Evolutionary conservation across 1,284 basidiomycete species (phyloP).

Genomic region (Irpex lacteus): DNA sequence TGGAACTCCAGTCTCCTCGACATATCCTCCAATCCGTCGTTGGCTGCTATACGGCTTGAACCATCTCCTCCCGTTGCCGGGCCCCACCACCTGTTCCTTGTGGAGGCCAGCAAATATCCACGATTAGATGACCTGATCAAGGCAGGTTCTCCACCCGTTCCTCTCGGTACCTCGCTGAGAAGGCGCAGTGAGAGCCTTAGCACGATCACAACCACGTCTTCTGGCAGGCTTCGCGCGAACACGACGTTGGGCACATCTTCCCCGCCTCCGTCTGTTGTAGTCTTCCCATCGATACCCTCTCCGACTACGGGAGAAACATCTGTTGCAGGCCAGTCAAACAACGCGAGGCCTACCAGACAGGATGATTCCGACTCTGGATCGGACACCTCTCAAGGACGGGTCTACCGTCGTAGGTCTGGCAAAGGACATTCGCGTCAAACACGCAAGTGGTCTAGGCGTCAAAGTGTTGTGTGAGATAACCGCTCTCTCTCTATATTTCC

Average conservation of each 20-base stretch:
- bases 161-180: not conserved
- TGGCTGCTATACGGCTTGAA: slow-evolving; percentile 24
- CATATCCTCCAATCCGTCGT: slow-evolving; percentile 27
- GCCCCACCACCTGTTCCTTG: slow-evolving; percentile 26
- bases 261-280: not conserved
- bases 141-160: slow-evolving; percentile 19
- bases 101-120: slow-evolving; percentile 26
- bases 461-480: not conserved
- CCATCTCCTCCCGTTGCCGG: slow-evolving; percentile 23
- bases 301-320: not conserved
- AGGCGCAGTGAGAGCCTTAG: not conserved
- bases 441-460: not conserved
- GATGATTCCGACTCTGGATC: not conserved
- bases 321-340: not conserved
- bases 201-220: not conserved
- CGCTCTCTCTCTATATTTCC: not conserved
- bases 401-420: not conserved
- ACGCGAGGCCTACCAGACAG: not conserved
- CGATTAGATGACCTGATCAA: slow-evolving; percentile 28
- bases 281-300: slow-evolving; percentile 3
- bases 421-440: not conserved
- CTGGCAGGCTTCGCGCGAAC: slow-evolving; percentile 8
- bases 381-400: not conserved
- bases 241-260: slow-evolving; percentile 5
- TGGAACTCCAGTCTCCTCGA: slow-evolving; percentile 30